These are phyloP conservation scores for Zygosaccharomyces pseudorouxii DNA, from an alignment of 805 yeast genomes.

Conservation along the genomic window DNA sequence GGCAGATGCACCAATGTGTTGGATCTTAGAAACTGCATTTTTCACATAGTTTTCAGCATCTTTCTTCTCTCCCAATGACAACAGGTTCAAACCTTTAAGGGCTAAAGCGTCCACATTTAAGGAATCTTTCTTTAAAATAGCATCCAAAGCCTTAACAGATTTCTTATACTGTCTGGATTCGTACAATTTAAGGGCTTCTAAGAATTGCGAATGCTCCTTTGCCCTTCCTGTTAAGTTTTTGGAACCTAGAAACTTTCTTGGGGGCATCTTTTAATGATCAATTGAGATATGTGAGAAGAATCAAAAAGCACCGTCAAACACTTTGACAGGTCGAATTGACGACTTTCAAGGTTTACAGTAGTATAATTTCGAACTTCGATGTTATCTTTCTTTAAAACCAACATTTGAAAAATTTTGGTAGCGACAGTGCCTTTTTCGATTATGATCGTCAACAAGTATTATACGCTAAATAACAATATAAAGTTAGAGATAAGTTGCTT, in stretches of 20 bases:
- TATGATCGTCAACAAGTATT: not conserved
- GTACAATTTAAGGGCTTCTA: conserved; percentile 76
- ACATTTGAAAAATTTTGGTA: not conserved
- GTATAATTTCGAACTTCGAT: not conserved
- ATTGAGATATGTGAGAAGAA: not conserved
- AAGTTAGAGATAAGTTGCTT: not conserved
- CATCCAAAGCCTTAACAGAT: conserved; percentile 70
- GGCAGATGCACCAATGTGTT: conserved; percentile 46
- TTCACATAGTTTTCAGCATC: conserved; percentile 61
- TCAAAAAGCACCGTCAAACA: not conserved
- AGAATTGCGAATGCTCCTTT: conserved; percentile 74
- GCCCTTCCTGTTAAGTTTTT: conserved; percentile 19
- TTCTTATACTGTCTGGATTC: conserved; percentile 86
- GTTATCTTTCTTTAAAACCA: not conserved
- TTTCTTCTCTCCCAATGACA: conserved; percentile 50
- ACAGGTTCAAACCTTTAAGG: conserved; percentile 71
- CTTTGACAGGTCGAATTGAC: not conserved
- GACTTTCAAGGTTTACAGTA: not conserved
- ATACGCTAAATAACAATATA: not conserved
- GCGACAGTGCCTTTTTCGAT: not conserved
- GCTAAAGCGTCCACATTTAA: conserved; percentile 77
- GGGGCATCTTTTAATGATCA: conserved; percentile 1
- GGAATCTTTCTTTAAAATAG: conserved; percentile 68
- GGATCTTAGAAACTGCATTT: conserved; percentile 57
- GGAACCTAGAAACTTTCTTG: conserved; percentile 3